A percentile compares a stretch with the other conserved stretches of the same genome.
These are phyloP conservation scores for Craspedostauros australis DNA, from an alignment of 108 stramenopile species.

Conservation along the genomic window DNA sequence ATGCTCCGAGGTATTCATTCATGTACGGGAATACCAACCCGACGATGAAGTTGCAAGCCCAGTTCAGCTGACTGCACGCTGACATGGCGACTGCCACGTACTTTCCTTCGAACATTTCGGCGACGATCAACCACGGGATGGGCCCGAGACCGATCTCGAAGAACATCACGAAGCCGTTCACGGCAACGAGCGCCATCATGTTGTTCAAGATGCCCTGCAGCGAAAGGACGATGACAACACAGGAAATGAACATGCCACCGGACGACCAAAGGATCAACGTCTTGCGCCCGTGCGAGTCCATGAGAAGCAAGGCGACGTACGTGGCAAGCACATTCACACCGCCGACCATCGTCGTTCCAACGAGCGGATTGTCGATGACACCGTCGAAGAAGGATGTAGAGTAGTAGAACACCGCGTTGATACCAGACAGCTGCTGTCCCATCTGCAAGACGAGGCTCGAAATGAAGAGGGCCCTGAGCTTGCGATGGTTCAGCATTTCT, in stretches of 20 bases:
- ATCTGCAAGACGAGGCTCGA: conserved; percentile 75
- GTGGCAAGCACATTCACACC: conserved; percentile 93
- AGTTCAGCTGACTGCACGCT: conserved; percentile 80
- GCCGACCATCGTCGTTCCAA: conserved; percentile 88
- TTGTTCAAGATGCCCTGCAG: conserved; percentile 61
- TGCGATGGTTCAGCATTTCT: conserved; percentile 72
- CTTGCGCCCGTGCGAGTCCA: conserved; percentile 84
- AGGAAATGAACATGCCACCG: conserved; percentile 74
- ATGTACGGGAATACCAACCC: conserved; percentile 87
- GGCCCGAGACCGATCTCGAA: conserved; percentile 97
- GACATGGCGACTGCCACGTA: conserved; percentile 87
- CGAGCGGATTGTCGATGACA: conserved; percentile 84
- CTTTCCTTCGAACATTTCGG: conserved; percentile 88
- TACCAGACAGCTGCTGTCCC: conserved; percentile 94
- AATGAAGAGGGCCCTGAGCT: conserved; percentile 66
- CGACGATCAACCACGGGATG: conserved; percentile 94
- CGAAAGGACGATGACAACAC: conserved; percentile 59
- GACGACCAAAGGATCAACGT: conserved; percentile 86
- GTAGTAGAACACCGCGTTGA: conserved; percentile 99
- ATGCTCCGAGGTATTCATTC: conserved; percentile 63
- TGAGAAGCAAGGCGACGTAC: conserved; percentile 83
- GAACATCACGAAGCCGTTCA: conserved; percentile 81
- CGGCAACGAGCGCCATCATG: conserved; percentile 60
- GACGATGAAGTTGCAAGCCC: conserved; percentile 90
- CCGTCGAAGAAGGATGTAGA: conserved; percentile 95